These are phyloP conservation scores for Xylariaceae sp. DNA, from an alignment of 2,329 filamentous ascomycete species.

Conservation along the genomic window DNA sequence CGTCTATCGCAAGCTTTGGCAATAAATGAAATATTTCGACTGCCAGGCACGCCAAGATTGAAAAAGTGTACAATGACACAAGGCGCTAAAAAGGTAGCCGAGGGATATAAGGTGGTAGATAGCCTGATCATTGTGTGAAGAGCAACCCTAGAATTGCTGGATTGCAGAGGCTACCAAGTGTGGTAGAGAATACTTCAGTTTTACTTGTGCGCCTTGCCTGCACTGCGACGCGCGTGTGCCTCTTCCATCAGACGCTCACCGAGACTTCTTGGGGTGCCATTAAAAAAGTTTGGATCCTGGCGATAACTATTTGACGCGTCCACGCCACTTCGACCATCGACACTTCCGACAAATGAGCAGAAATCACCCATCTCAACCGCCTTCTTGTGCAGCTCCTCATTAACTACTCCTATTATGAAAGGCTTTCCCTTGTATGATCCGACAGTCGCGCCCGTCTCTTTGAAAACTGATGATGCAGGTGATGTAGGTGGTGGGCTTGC, in stretches of 20 bases:
- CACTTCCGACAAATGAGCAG: slow-evolving; percentile 59
- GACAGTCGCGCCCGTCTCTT: slow-evolving; percentile 46
- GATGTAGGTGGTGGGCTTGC: slow-evolving; percentile 42
- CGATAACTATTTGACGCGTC: slow-evolving; percentile 56
- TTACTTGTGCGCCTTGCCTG: slow-evolving; percentile 12
- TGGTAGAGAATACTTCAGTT: slow-evolving; percentile 1
- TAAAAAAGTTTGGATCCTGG: slow-evolving; percentile 47
- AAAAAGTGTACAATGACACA: neutral
- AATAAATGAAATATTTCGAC: neutral
- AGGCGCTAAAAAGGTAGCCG: neutral
- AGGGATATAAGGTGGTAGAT: neutral
- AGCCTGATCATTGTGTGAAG: neutral
- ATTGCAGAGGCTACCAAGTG: neutral
- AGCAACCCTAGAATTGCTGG: neutral
- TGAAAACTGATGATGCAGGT: slow-evolving; percentile 38
- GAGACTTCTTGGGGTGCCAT: slow-evolving; percentile 54
- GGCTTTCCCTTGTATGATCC: slow-evolving; percentile 63
- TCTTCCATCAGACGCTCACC: slow-evolving; percentile 58
- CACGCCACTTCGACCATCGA: slow-evolving; percentile 58
- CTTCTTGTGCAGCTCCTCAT: slow-evolving; percentile 55
- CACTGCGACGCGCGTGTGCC: slow-evolving; percentile 38
- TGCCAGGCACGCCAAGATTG: neutral
- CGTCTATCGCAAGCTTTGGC: neutral
- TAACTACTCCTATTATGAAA: slow-evolving; percentile 59
- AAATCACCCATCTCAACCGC: slow-evolving; percentile 57